Base-by-base conservation (phyloP, 1,284 basidiomycete genomes). In the Leucoagaricus sp. region DNA sequence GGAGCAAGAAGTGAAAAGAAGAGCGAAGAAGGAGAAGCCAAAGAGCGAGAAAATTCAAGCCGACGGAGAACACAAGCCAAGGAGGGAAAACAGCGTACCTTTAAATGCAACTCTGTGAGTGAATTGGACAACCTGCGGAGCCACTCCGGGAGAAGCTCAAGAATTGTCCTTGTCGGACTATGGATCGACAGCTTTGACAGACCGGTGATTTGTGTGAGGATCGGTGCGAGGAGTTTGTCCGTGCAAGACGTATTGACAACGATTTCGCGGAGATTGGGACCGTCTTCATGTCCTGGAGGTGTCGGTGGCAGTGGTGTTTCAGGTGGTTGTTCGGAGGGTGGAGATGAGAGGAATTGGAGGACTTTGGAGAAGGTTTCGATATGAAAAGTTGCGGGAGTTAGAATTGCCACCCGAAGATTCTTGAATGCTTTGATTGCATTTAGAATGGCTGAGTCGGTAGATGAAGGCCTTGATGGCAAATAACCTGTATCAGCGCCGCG, bases 141-240 rank as follows among this genome's bases (percentile, higher is more conserved):
- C 80, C 81, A 82, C 2, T 69, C 73, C 2, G 80, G 77, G 5
- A 83, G 69, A 12, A 74, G 61, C 21, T 79, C 64, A 12, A 83
- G 65, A 12, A 81, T 71, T 1, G 73, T 71, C 34, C 81, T 68
- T 1, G 70, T 73, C 19, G 82, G 80, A 57, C 72, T 72, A 23
- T 70, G 40, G 23, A 84, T 63, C 15, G 73, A 72, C 48, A 84
- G 61, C 19, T 60, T 69, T 28, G 65, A 63, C 21, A 83, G 67
- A 4, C 68, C 63, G 2, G 53, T 55, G 7, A 82, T 58, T 40
- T 67, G 52, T 1, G 64, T 65, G 15, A 82, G 63, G 1, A 70
- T 46, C 2, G 70, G 70, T 0, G 72, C 71, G 15, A 65, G 67
- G 2, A 48, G 48, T 26, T 75, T 75, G 42, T 69, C 65, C 34